Conservation (phyloP, 371 early-diverging fungal genomes). For the Mortierella polycephala region DNA sequence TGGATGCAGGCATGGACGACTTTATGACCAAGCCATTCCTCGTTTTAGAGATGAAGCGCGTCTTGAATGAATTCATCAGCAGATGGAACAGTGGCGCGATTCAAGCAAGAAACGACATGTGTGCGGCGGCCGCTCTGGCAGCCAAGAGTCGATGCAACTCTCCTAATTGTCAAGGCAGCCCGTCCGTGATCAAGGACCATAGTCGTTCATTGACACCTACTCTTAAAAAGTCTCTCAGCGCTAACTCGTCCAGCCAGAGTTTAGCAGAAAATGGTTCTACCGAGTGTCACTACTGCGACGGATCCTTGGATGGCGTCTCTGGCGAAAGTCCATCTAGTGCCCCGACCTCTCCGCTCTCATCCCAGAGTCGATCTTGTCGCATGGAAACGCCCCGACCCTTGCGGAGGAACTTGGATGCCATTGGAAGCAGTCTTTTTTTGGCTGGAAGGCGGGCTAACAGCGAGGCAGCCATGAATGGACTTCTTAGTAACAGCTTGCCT, state of each 20-base stretch:
- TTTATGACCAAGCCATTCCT: constrained; percentile 71
- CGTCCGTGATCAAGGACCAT: not conserved
- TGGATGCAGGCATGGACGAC: constrained; percentile 72
- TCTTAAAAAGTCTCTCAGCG: constrained; percentile 10
- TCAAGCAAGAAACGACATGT: constrained; percentile 24
- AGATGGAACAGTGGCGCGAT: constrained; percentile 23
- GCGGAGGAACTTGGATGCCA: constrained; percentile 25
- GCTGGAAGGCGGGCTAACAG: constrained; percentile 34
- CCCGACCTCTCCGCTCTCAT: constrained; percentile 1
- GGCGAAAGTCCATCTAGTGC: not conserved
- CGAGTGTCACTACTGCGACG: constrained; percentile 27
- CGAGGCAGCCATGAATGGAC: constrained; percentile 13
- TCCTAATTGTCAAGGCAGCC: constrained; percentile 18
- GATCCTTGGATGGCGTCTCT: not conserved
- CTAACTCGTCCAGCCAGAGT: constrained; percentile 16
- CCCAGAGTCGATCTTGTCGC: constrained; percentile 18
- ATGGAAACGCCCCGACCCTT: constrained; percentile 35
- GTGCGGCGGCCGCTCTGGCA: constrained; percentile 26
- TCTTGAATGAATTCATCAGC: constrained; percentile 24
- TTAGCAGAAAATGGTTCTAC: constrained; percentile 6
- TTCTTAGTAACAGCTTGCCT: not conserved
- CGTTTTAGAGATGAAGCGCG: constrained; percentile 63
- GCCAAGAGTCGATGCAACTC: constrained; percentile 31
- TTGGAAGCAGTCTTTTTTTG: constrained; percentile 18
- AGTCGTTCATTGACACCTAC: constrained; percentile 16